Evolutionary conservation across 345 rosid species (phyloP).

Genomic region (Arabis alpina): DNA sequence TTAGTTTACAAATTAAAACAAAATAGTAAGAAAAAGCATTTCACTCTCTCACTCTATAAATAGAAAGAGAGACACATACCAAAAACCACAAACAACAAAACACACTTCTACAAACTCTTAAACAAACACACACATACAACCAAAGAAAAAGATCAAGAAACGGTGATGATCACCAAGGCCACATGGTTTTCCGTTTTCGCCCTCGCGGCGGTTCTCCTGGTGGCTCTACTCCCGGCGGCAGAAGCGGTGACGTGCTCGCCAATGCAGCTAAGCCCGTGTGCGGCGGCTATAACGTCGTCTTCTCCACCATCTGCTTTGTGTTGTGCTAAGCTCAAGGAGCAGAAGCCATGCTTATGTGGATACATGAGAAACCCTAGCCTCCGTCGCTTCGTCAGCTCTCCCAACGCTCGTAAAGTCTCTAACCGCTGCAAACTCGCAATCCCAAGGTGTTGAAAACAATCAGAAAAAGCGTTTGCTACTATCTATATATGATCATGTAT

Average conservation of each 20-base stretch:
- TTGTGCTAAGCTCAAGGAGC: constrained; percentile 80
- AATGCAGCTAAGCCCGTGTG: constrained; percentile 82
- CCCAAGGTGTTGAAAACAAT: constrained; percentile 67
- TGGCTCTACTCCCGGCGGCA: constrained; percentile 50
- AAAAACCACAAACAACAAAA: constrained; percentile 29
- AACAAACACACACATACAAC: constrained; percentile 1
- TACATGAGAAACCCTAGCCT: constrained; percentile 79
- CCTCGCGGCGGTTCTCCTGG: constrained; percentile 43
- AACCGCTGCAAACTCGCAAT: constrained; percentile 79
- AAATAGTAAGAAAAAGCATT: constrained; percentile 2
- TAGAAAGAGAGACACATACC: constrained; percentile 31
- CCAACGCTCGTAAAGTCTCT: constrained; percentile 91
- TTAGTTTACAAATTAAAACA: too few relatives aligned
- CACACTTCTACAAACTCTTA: constrained; percentile 23
- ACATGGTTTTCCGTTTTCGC: constrained; percentile 48
- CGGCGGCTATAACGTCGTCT: constrained; percentile 68
- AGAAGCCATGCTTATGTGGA: constrained; percentile 89
- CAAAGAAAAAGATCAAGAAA: neutral
- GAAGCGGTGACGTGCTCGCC: constrained; percentile 81
- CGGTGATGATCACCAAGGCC: constrained; percentile 51
- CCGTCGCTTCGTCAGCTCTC: constrained; percentile 68
- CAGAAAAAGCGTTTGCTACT: neutral
- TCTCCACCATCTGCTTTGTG: constrained; percentile 69
- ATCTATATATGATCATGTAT: constrained; percentile 9
- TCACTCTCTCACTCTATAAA: constrained; percentile 59